Evolutionary conservation across 352 stramenopile species (phyloP).

Genomic region (Phytopythium delawarense): DNA sequence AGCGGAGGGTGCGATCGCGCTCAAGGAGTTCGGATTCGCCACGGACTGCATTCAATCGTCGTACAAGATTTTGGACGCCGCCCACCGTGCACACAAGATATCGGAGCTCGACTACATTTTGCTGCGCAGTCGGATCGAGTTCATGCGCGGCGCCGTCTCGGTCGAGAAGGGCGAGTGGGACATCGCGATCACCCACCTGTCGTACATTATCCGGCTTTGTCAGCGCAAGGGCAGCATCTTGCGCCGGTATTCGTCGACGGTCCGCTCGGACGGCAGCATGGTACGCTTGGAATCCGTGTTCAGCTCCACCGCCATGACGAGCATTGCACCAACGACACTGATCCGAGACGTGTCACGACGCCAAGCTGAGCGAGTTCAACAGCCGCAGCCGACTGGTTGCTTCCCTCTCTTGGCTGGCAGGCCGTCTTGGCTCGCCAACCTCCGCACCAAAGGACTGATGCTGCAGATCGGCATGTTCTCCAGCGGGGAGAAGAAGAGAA

Average conservation of each 20-base stretch:
- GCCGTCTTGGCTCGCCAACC: conserved; percentile 1
- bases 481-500: background rate
- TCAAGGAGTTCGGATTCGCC: conserved; percentile 56
- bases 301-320: conserved; percentile 22
- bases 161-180: conserved; percentile 72
- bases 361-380: background rate
- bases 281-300: conserved; percentile 16
- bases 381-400: background rate
- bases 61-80: conserved; percentile 56
- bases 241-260: conserved; percentile 44
- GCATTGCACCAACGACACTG: conserved; percentile 8
- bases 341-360: background rate
- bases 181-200: conserved; percentile 56
- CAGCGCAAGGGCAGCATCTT: conserved; percentile 58
- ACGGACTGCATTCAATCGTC: conserved; percentile 76
- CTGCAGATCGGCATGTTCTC: conserved; percentile 15
- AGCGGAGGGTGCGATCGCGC: conserved; percentile 49
- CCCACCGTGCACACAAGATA: conserved; percentile 33
- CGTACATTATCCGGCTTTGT: conserved; percentile 56
- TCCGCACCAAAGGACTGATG: conserved; percentile 12
- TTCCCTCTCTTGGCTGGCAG: background rate
- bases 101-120: conserved; percentile 58
- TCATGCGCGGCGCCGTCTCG: conserved; percentile 61
- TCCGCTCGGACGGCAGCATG: conserved; percentile 21
- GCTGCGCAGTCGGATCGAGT: conserved; percentile 66